Evolutionary conservation across 345 rosid genomes (phyloP).

Genomic region (Acer saccharum): DNA sequence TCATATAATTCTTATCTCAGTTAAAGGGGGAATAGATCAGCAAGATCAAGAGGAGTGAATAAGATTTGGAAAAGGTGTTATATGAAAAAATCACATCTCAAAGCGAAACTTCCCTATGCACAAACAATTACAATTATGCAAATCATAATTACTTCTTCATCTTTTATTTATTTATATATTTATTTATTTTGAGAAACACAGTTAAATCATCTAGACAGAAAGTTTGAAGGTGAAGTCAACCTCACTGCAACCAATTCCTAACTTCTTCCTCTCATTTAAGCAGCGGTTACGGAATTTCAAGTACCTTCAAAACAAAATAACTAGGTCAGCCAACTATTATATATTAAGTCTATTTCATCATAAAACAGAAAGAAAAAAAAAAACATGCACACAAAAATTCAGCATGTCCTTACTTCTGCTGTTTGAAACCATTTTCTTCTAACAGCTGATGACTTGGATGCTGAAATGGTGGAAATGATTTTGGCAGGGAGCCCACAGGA

Average conservation of each 20-base stretch:
- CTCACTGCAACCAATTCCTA: constrained; percentile 95
- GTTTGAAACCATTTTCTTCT: constrained; percentile 96
- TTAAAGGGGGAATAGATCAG: neutral
- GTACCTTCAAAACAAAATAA: constrained; percentile 61
- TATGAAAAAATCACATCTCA: neutral
- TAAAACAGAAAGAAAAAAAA: neutral
- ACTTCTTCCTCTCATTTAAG: constrained; percentile 89
- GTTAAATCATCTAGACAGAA: neutral
- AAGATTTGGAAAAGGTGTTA: neutral
- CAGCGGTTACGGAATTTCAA: constrained; percentile 87
- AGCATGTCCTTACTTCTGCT: constrained; percentile 73
- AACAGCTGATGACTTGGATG: constrained; percentile 96
- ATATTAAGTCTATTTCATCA: constrained; percentile 14
- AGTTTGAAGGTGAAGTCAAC: constrained; percentile 35
- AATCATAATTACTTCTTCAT: neutral
- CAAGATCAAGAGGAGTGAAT: neutral
- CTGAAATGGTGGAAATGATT: constrained; percentile 88
- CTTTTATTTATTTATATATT: neutral
- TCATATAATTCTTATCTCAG: neutral
- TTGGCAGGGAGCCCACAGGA: constrained; percentile 95
- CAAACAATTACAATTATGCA: neutral
- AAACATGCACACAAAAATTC: neutral
- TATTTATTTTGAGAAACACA: neutral
- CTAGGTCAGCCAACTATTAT: constrained; percentile 26
- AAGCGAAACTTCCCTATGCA: neutral